Percentiles rank a stretch among this genome's conserved stretches.
Evolutionary conservation across 176 grass and related monocot species (phyloP).

Genomic region (Avena insularis): DNA sequence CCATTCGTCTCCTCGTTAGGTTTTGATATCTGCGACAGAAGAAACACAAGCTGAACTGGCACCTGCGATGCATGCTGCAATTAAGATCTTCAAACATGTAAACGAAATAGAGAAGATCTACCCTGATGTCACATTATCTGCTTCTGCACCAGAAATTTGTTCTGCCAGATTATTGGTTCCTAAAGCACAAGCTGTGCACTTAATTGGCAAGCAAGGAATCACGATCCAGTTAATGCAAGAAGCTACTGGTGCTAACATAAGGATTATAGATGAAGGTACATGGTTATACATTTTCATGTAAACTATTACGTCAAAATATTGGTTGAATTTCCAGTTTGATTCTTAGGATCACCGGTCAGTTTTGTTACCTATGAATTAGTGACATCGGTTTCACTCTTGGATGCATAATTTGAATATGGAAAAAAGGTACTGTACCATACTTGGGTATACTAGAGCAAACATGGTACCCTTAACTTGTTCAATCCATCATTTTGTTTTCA

Average conservation of each 20-base stretch:
- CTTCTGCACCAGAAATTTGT: slow-evolving; percentile 48
- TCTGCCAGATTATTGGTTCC: slow-evolving; percentile 68
- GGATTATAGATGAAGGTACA: slow-evolving; percentile 62
- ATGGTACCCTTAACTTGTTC: neutral
- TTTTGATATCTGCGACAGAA: slow-evolving; percentile 86
- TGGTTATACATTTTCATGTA: slow-evolving; percentile 10
- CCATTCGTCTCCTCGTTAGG: slow-evolving; percentile 48
- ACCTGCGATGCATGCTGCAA: slow-evolving; percentile 73
- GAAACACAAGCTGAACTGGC: slow-evolving; percentile 67
- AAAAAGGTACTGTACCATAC: neutral
- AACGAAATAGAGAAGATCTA: slow-evolving; percentile 57
- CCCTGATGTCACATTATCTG: slow-evolving; percentile 31
- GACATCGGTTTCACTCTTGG: neutral
- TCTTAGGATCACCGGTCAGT: neutral
- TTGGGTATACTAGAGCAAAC: neutral
- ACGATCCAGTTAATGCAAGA: slow-evolving; percentile 68
- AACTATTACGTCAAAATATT: neutral
- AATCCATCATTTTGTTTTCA: neutral
- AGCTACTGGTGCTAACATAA: slow-evolving; percentile 54
- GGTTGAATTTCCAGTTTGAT: slow-evolving; percentile 13
- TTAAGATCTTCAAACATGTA: slow-evolving; percentile 77
- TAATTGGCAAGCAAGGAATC: slow-evolving; percentile 86
- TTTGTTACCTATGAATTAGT: slow-evolving; percentile 2
- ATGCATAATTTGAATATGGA: neutral
- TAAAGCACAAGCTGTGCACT: slow-evolving; percentile 61